Conservation (phyloP, 202 grass and related monocot species). For the Eragrostis tef region DNA sequence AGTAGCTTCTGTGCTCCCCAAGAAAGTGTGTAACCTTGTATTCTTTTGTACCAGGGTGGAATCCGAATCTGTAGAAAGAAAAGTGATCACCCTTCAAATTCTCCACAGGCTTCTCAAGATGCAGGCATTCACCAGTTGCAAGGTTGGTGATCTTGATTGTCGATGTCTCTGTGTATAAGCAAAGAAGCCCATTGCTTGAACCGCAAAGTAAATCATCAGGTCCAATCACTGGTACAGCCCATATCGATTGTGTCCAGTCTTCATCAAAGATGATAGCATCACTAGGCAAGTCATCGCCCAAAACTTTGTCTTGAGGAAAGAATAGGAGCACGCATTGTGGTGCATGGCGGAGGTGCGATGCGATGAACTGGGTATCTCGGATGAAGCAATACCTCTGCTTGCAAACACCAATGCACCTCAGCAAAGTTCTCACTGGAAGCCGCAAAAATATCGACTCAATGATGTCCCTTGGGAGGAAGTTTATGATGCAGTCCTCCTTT, state of each 20-base stretch:
- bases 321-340: too few relatives aligned
- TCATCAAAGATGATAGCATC: not conserved
- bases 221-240: slow-evolving; percentile 30
- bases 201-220: slow-evolving; percentile 43
- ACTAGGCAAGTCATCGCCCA: not conserved
- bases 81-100: slow-evolving; percentile 26
- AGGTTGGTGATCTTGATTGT: slow-evolving; percentile 47
- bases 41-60: slow-evolving; percentile 23
- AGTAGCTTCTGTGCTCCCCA: not conserved
- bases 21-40: slow-evolving; percentile 39
- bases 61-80: slow-evolving; percentile 40
- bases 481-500: too few relatives aligned
- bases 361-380: too few relatives aligned
- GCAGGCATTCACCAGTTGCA: slow-evolving; percentile 32
- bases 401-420: too few relatives aligned
- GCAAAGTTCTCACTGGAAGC: too few relatives aligned
- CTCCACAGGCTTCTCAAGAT: not conserved
- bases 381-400: too few relatives aligned
- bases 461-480: too few relatives aligned
- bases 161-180: slow-evolving; percentile 30
- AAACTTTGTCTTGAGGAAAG: too few relatives aligned
- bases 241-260: not conserved
- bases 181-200: slow-evolving; percentile 44
- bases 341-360: too few relatives aligned
- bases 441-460: too few relatives aligned